Evolutionary conservation across 1,284 basidiomycete genomes (phyloP).

Genomic region (Afroboletus lepidellus): DNA sequence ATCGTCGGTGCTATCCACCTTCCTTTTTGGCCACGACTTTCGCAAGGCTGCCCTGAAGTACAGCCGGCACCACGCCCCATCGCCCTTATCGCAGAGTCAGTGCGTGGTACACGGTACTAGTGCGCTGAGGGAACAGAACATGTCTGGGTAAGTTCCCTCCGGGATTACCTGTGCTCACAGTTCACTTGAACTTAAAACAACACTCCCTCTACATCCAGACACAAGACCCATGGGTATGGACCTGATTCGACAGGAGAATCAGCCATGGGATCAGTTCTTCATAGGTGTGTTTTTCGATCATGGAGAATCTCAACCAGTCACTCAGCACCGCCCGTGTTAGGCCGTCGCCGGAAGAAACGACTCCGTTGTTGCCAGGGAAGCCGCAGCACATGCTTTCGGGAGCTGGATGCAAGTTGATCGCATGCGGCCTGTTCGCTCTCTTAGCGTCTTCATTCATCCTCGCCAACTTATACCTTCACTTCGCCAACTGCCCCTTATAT

Average conservation of each 20-base stretch:
- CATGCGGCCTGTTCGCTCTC: neutral
- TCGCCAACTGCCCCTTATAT: conserved; percentile 13
- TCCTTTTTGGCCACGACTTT: too few species aligned
- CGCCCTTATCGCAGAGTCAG: too few species aligned
- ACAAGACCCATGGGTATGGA: neutral
- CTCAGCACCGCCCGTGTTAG: neutral
- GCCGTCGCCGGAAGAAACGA: conserved; percentile 3
- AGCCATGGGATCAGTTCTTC: neutral
- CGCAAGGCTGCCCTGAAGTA: too few species aligned
- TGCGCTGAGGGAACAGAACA: too few species aligned
- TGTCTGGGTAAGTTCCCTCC: neutral
- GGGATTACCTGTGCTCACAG: neutral
- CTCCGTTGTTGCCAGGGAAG: conserved; percentile 8
- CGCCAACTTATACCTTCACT: neutral
- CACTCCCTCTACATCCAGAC: neutral
- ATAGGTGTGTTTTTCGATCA: neutral
- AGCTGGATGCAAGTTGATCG: neutral
- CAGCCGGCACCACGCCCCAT: too few species aligned
- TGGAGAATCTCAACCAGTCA: too few species aligned
- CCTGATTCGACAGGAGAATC: neutral
- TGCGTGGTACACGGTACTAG: too few species aligned
- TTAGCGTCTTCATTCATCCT: neutral
- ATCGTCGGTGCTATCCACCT: too few species aligned
- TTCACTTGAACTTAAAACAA: neutral
- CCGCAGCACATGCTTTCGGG: neutral